Conservation (phyloP, 1,139 yeast species). For the Geotrichum carabidarum region DNA sequence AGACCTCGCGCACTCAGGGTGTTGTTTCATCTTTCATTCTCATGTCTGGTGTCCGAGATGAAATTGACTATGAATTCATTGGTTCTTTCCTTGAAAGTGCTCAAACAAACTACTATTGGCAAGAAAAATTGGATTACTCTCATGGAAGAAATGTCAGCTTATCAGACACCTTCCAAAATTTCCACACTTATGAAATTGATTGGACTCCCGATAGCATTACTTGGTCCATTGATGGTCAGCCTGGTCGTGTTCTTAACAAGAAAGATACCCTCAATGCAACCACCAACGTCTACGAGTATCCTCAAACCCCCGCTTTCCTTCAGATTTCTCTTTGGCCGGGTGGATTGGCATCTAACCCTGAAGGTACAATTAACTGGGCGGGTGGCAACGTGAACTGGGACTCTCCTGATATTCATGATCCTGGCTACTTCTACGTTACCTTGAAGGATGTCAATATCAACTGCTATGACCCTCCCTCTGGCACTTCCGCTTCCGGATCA, state of each 20-base stretch:
- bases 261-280: conserved; percentile 68
- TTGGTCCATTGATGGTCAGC: conserved; percentile 72
- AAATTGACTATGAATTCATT: conserved; percentile 80
- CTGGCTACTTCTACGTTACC: conserved; percentile 73
- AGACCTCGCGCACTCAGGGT: conserved; percentile 71
- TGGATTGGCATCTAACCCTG: conserved; percentile 57
- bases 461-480: conserved; percentile 68
- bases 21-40: conserved; percentile 82
- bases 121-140: conserved; percentile 65
- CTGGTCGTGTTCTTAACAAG: conserved; percentile 63
- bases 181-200: conserved; percentile 74
- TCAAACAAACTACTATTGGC: conserved; percentile 74
- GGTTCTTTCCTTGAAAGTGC: conserved; percentile 63
- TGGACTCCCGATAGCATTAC: conserved; percentile 73
- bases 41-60: conserved; percentile 83
- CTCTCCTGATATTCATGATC: conserved; percentile 60
- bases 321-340: conserved; percentile 94
- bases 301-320: conserved; percentile 84
- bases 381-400: conserved; percentile 87
- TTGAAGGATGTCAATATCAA: conserved; percentile 55
- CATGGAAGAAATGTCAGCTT: conserved; percentile 49
- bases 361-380: conserved; percentile 89
- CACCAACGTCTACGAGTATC: conserved; percentile 53
- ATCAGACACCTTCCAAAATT: conserved; percentile 55
- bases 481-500: conserved; percentile 44